These are phyloP conservation scores for Sclerotinia borealis DNA, from an alignment of 2,329 filamentous ascomycete genomes.

Conservation along the genomic window DNA sequence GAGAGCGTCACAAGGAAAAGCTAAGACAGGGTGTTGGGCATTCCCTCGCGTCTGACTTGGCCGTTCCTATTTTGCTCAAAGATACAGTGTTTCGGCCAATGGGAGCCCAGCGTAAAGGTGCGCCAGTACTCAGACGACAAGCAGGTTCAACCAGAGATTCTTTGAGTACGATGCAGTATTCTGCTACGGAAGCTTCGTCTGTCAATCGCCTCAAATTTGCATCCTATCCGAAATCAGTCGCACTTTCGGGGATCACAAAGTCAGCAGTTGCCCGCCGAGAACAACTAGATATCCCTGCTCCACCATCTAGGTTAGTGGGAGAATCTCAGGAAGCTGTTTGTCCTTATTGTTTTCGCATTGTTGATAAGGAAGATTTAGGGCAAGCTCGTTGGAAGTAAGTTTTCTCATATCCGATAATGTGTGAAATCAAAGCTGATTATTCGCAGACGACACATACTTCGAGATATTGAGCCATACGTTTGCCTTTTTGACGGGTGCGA, in stretches of 20 bases:
- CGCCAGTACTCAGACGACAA: not conserved
- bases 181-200: conserved; percentile 6
- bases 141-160: not conserved
- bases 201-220: conserved; percentile 1
- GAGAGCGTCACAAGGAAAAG: conserved; percentile 3
- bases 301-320: not conserved
- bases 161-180: not conserved
- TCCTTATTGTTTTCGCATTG: not conserved
- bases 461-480: conserved; percentile 5
- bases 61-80: not conserved
- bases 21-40: not conserved
- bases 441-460: not conserved
- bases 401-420: not conserved
- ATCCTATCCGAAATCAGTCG: conserved; percentile 6
- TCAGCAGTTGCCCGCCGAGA: not conserved
- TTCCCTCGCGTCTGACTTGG: not conserved
- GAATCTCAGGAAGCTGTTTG: not conserved
- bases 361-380: not conserved
- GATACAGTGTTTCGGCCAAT: not conserved
- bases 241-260: not conserved
- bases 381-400: not conserved
- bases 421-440: not conserved
- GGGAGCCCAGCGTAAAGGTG: not conserved
- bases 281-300: not conserved
- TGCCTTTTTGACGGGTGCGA: conserved; percentile 3